Evolutionary conservation across 169 alveolate species (phyloP).

Genomic region (Perkinsus chesapeaki): DNA sequence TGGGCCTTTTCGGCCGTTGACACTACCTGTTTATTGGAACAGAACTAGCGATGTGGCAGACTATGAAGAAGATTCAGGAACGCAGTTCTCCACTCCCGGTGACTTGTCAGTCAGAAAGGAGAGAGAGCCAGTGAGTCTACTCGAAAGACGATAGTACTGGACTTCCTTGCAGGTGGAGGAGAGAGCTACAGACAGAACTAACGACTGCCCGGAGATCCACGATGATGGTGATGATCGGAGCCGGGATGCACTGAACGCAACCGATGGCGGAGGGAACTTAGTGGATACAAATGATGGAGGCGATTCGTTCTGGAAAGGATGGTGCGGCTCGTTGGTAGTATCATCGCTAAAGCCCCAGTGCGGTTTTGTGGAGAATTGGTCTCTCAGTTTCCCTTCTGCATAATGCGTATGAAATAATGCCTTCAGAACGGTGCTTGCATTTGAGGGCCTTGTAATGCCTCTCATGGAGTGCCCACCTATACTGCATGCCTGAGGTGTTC

Average conservation of each 20-base stretch:
- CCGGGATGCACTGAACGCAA: too few species aligned
- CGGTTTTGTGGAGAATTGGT: too few species aligned
- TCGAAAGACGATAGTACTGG: too few species aligned
- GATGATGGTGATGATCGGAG: background rate
- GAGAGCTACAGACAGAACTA: background rate
- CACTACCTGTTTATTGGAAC: background rate
- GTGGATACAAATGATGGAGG: too few species aligned
- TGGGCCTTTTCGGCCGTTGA: background rate
- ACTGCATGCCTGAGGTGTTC: background rate
- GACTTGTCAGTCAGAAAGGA: too few species aligned
- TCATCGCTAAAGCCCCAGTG: too few species aligned
- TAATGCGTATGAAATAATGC: background rate
- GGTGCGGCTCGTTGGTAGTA: background rate
- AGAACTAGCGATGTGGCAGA: background rate
- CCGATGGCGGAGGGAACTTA: too few species aligned
- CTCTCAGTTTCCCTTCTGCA: background rate
- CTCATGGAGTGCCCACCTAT: background rate
- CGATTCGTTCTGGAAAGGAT: background rate
- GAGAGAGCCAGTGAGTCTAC: too few species aligned
- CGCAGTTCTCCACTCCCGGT: background rate
- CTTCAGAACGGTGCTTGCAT: too few species aligned
- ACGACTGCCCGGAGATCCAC: background rate
- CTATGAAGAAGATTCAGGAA: background rate
- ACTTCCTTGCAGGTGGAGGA: too few species aligned
- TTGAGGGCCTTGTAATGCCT: too few species aligned